A percentile compares a stretch with the other conserved stretches of the same genome.
These are phyloP conservation scores for Russula ochroleuca DNA, from an alignment of 768 basidiomycete species.

Conservation along the genomic window DNA sequence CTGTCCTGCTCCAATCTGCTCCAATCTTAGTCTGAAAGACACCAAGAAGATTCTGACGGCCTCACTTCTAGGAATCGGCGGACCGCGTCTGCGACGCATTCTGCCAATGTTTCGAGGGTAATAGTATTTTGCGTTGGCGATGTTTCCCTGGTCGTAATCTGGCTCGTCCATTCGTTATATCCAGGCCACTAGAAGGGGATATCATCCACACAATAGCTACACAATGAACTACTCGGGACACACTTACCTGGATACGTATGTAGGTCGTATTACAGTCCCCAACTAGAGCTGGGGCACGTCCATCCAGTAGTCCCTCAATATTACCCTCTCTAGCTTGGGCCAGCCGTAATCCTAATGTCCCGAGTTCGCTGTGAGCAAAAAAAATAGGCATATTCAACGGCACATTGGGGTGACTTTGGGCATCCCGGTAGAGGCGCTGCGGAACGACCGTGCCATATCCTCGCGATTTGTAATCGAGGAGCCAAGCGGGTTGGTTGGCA, in stretches of 20 bases:
- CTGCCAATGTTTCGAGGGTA: slow-evolving; percentile 2
- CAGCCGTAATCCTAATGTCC: slow-evolving; percentile 1
- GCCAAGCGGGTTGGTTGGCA: not conserved
- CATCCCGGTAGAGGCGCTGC: slow-evolving; percentile 10
- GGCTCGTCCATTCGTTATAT: slow-evolving; percentile 1
- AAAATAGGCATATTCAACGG: slow-evolving; percentile 16
- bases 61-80: slow-evolving; percentile 15
- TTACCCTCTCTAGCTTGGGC: not conserved
- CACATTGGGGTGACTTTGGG: slow-evolving; percentile 5
- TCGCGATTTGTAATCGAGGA: slow-evolving; percentile 10
- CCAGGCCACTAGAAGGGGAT: slow-evolving; percentile 16
- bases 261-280: not conserved
- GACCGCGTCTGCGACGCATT: slow-evolving; percentile 9
- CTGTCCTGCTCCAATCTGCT: not conserved
- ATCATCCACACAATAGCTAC: not conserved
- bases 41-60: not conserved
- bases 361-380: slow-evolving; percentile 8
- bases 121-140: slow-evolving; percentile 1
- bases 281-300: not conserved
- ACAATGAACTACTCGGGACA: too few species aligned
- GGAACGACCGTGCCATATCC: slow-evolving; percentile 9
- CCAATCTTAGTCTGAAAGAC: not conserved
- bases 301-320: not conserved
- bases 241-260: slow-evolving; percentile 12
- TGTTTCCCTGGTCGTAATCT: slow-evolving; percentile 17